These are phyloP conservation scores for Trypanosoma brucei DNA, from an alignment of 208 protist genomes.

Conservation along the genomic window DNA sequence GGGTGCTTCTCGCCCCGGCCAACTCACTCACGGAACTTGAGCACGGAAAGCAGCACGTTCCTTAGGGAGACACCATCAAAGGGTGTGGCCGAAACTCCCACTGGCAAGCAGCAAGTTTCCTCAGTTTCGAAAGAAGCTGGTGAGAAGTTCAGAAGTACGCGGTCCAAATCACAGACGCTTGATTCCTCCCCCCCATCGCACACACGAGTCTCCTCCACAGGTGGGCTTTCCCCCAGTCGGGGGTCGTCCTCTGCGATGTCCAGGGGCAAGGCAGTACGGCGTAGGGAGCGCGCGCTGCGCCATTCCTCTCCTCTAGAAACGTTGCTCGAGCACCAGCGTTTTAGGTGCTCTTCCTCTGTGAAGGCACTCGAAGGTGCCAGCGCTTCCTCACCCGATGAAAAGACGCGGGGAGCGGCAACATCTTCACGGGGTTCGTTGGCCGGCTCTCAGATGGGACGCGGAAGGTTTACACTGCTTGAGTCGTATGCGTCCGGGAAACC, in stretches of 20 bases:
- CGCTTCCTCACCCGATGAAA: not conserved
- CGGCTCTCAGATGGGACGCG: constrained; percentile 2
- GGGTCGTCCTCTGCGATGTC: not conserved
- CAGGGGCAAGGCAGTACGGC: not conserved
- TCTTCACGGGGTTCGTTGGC: not conserved
- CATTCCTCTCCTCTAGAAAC: constrained; percentile 36
- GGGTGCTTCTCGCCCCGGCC: constrained; percentile 25
- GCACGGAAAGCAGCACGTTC: constrained; percentile 1
- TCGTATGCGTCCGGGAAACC: constrained; percentile 19
- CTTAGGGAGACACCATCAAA: not conserved
- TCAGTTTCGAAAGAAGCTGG: not conserved
- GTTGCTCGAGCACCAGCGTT: constrained; percentile 59
- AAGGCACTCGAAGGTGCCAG: constrained; percentile 6
- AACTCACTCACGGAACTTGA: constrained; percentile 19
- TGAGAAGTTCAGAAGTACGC: not conserved
- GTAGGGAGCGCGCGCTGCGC: constrained; percentile 2
- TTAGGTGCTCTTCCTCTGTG: constrained; percentile 28
- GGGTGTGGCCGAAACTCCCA: not conserved
- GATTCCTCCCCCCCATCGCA: not conserved
- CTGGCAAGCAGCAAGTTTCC: not conserved
- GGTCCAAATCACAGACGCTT: not conserved
- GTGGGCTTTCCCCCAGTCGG: not conserved
- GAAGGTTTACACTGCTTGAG: constrained; percentile 2
- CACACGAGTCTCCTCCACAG: not conserved
- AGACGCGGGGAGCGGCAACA: not conserved